Conservation (phyloP, 2,329 filamentous ascomycete genomes). For the Ceratocystis colombiana region DNA sequence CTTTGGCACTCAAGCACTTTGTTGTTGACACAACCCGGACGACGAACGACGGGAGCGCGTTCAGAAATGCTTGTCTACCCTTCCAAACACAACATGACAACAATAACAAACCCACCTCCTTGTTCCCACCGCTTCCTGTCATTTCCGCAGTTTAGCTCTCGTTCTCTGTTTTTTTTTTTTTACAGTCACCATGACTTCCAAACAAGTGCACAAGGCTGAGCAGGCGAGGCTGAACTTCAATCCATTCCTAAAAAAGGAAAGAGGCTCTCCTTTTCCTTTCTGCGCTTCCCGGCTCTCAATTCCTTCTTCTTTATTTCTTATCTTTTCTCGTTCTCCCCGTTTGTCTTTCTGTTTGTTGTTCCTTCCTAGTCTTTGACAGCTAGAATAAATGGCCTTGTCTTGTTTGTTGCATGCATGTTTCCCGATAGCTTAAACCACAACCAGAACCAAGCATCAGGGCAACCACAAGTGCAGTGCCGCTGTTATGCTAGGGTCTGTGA, state of each 20-base stretch:
- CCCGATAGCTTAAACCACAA: neutral
- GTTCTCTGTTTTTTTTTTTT: neutral
- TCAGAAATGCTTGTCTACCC: too few relatives aligned
- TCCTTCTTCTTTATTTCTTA: neutral
- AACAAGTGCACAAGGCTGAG: neutral
- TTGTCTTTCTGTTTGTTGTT: neutral
- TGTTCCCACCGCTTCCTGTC: too few relatives aligned
- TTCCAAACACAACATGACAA: neutral
- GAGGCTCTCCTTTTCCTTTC: neutral
- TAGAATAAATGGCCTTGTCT: neutral
- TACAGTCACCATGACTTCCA: neutral
- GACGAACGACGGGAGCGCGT: too few relatives aligned
- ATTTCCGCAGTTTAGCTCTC: too few relatives aligned
- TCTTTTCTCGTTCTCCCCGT: neutral
- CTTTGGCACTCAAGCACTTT: slow-evolving; percentile 4
- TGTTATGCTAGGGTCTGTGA: neutral
- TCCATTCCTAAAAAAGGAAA: neutral
- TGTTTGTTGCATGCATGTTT: neutral
- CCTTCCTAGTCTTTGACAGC: neutral
- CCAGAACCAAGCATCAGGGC: neutral
- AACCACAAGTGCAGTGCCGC: neutral
- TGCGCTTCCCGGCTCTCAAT: neutral
- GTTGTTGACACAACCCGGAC: neutral
- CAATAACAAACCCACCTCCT: too few relatives aligned
- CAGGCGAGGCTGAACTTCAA: neutral